Base-by-base conservation (phyloP, 768 basidiomycete genomes). In the Mycena indigotica region DNA sequence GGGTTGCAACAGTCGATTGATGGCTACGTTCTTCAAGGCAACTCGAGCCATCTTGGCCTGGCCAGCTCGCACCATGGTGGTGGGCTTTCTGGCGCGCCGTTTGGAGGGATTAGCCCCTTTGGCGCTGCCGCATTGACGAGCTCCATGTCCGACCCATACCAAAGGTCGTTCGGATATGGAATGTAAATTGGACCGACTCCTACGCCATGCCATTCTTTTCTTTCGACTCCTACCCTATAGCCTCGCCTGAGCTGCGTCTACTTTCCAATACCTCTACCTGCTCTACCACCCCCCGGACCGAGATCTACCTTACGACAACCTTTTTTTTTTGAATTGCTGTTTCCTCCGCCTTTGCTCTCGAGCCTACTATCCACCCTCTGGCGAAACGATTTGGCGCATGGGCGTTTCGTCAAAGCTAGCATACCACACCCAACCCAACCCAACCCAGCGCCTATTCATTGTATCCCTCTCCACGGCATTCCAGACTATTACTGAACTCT, bases 1-100 rank as follows among this genome's bases (percentile, higher is more conserved):
- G 70, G 72, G 38, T 70, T 92, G 48, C 88, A 86, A 68, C 89
- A 87, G 60, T 79, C 87, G 24, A 91, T 93, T 61, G 91, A 93
- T 65, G 84, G 85, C 67, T 92, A 92, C 67, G 89, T 92, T 58
- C 77, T 93, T 50, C 91, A 91, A 72, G 84, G 84, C 68, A 84
- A 79, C 64, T 85, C 85, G 39, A 78, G 78, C 61, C 88, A 91
- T 70, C 86, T 85, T 53, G 82, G 78, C 38, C 65, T 89, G 58
- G 80, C 86, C 25, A 80, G 85, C 39, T 78, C 84, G 28, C 86
- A 80, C 69, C 82, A 86, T 58, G 75, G 78, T 46, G 80, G 76
- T 55, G 79, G 80, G 40, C 89, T 89, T 73, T 80, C 83, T 38
- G 78, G 80, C 58, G 78, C 80, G 52, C 80, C 85, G 23, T 83